Base-by-base conservation (phyloP, 345 rosid genomes). In the Sonneratia alba region DNA sequence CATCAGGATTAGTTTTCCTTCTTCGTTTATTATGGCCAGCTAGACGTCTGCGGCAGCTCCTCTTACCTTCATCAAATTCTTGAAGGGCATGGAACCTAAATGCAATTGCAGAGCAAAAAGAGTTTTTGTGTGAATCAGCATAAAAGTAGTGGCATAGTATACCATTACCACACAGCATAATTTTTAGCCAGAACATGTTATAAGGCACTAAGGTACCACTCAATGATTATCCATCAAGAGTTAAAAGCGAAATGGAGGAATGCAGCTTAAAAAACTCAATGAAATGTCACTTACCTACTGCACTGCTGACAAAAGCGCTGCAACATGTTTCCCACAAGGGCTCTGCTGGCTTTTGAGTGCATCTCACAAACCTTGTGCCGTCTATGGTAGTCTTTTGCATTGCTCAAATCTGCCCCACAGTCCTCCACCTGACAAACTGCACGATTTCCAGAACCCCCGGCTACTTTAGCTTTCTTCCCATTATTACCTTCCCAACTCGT, bases 221-320 rank as follows among this genome's bases (percentile, higher is more conserved):
- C 14, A 47, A 47, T 47, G 51, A 47, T 13, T 47, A 42, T 42
- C 45, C 51, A 47, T 13, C 15, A 13, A 47, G 51, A 13, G 14
- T 47, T 47, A 9, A 47, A 40, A 47, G 51, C 15, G 9, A 8
- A 47, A 42, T 13, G 2, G 37, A 53, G 43, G n/a, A 43, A 68
- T 51, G 55, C 36, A 43, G 36, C 66, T 34, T 27, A 51, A 7
- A 56, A 34, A 66, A 21, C 65, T 12, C 32, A 49, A 15, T 16
- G 36, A 24, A 19, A 55, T 40, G 70, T 47, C 6, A 37, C 85
- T 80, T 82, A 96, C 99, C 99, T 85, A 79, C 99, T 96, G 74
- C 99, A 96, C 84, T 96, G 99, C 84, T 96, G 99, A 84, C 99
- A 96, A 76, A 96, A 96, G 37, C 99, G 91, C 88, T 96, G 99